phyloP scores from a whole-genome alignment of 495 filamentous ascomycete genomes.

The Xylaria acuta region DNA sequence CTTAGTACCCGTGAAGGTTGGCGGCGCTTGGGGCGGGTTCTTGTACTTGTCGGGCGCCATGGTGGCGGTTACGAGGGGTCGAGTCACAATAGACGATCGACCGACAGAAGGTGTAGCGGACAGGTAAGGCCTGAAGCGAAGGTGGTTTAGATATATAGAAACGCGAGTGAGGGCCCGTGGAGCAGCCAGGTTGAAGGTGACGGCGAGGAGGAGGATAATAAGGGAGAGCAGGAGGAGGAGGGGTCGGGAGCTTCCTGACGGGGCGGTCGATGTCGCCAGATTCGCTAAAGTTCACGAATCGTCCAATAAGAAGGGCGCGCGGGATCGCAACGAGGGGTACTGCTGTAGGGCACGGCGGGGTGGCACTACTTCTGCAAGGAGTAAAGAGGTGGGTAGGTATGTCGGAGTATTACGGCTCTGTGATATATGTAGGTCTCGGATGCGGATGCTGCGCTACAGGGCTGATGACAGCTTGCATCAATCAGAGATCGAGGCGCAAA shows the following conservation, averaged over 20 bases:
- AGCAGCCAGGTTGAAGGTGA: constrained; percentile 79
- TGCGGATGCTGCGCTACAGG: neutral
- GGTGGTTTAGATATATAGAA: constrained; percentile 64
- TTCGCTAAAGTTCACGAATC: constrained; percentile 18
- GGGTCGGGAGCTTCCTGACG: constrained; percentile 37
- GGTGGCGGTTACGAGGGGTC: constrained; percentile 35
- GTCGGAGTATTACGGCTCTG: constrained; percentile 12
- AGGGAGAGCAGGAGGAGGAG: constrained; percentile 58
- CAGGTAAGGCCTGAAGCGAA: constrained; percentile 46
- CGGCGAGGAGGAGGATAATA: constrained; percentile 66
- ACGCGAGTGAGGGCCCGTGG: constrained; percentile 69
- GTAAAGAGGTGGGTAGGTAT: neutral
- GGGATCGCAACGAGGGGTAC: constrained; percentile 6
- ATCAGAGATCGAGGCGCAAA: neutral
- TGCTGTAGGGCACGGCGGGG: constrained; percentile 1
- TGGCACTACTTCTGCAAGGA: neutral
- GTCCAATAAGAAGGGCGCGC: neutral
- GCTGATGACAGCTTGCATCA: constrained; percentile 20
- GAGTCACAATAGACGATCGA: constrained; percentile 22
- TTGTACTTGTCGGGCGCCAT: constrained; percentile 57
- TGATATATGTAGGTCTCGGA: constrained; percentile 15
- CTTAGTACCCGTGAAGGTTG: constrained; percentile 83
- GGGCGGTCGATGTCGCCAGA: constrained; percentile 51
- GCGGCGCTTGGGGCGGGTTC: constrained; percentile 83
- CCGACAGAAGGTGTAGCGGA: constrained; percentile 23